Evolutionary conservation across 176 grass and related monocot species (phyloP).

Genomic region (Eleusine coracana): DNA sequence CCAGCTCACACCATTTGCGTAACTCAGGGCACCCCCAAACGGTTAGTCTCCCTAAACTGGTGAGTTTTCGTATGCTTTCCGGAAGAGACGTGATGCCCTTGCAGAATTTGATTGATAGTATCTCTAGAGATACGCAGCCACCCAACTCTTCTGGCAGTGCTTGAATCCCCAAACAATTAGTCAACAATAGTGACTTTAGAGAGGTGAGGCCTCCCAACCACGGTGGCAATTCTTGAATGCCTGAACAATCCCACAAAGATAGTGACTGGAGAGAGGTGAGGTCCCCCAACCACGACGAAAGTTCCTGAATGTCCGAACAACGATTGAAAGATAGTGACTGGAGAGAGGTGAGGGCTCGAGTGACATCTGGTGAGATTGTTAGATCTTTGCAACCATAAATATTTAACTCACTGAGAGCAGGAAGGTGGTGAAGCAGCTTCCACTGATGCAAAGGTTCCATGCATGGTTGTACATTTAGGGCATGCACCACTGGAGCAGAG

Average conservation of each 20-base stretch:
- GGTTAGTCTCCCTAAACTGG: neutral
- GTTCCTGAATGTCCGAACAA: neutral
- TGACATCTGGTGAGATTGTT: neutral
- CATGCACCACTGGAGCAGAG: neutral
- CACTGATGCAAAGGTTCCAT: neutral
- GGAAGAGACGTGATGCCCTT: neutral
- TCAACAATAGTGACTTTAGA: neutral
- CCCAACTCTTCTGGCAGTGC: too few relatives aligned
- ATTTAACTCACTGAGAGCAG: rapidly evolving
- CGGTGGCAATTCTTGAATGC: neutral
- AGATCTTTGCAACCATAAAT: neutral
- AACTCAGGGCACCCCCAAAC: neutral
- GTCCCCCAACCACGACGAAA: neutral
- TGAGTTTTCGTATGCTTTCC: neutral
- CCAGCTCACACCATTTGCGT: neutral
- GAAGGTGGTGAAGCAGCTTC: conserved; percentile 6
- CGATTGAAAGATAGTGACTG: neutral
- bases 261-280: neutral
- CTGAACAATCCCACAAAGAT: neutral
- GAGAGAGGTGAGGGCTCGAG: neutral
- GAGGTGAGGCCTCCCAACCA: neutral
- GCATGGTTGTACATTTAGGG: rapidly evolving
- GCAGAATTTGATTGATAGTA: too few relatives aligned
- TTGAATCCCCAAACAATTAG: too few relatives aligned
- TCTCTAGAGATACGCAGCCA: too few relatives aligned